Percentiles rank a stretch among this genome's conserved stretches.
These are phyloP conservation scores for Lentithecium fluviatile DNA, from an alignment of 495 filamentous ascomycete genomes.

Conservation along the genomic window DNA sequence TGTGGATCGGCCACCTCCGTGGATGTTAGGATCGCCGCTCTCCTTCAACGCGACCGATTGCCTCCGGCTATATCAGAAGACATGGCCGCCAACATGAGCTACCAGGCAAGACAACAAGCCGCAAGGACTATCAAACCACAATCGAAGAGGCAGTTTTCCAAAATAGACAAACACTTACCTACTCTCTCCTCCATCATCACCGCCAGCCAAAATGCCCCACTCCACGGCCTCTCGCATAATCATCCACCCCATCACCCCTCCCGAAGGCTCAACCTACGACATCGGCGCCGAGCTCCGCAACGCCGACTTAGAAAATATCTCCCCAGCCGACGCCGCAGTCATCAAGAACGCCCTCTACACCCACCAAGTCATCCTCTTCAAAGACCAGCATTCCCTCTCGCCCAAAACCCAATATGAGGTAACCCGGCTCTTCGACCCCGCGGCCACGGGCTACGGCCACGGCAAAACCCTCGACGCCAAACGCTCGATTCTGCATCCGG, in stretches of 20 bases:
- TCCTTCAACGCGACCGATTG: no score
- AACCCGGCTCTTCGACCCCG: conserved; percentile 67
- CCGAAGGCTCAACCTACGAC: background rate
- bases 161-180: no score
- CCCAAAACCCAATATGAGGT: conserved; percentile 69
- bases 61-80: no score
- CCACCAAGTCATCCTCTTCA: conserved; percentile 66
- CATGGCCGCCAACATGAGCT: no score
- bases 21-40: no score
- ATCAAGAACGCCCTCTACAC: conserved; percentile 62
- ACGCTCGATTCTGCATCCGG: conserved; percentile 69
- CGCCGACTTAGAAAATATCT: conserved; percentile 50
- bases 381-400: conserved; percentile 59
- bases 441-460: conserved; percentile 64
- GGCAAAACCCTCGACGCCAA: conserved; percentile 67
- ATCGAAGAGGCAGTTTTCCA: no score
- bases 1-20: no score
- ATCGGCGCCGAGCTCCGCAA: conserved; percentile 43
- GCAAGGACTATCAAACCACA: no score
- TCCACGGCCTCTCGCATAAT: background rate
- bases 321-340: conserved; percentile 9
- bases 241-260: background rate
- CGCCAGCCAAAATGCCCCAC: background rate
- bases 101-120: no score
- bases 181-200: no score